Evolutionary conservation across 2,329 filamentous ascomycete genomes (phyloP).

Genomic region (Colletotrichum endophyticum): DNA sequence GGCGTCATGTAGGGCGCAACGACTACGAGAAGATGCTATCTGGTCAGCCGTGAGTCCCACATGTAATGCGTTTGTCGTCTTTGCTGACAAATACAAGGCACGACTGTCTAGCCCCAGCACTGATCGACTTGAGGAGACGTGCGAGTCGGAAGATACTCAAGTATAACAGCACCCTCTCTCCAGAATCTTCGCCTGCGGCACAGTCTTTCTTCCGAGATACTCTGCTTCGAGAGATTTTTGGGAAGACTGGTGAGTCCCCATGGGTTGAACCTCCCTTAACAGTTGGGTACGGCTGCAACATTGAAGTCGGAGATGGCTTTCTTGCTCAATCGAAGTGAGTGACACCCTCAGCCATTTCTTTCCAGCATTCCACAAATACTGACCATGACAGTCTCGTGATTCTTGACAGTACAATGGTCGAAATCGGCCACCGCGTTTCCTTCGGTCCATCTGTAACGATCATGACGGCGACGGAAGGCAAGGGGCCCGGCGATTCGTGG

Average conservation of each 20-base stretch:
- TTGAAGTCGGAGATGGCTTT: background rate
- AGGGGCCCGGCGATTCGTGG: accelerated
- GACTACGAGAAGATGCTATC: background rate
- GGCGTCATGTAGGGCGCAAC: background rate
- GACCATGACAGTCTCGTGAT: background rate
- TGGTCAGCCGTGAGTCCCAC: background rate
- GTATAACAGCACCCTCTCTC: background rate
- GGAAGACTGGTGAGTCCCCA: background rate
- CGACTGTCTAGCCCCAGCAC: background rate
- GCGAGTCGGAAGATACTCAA: background rate
- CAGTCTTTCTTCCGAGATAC: background rate
- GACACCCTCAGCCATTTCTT: background rate
- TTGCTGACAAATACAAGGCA: background rate
- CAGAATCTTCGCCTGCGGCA: background rate
- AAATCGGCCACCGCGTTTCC: background rate
- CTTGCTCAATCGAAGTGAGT: background rate
- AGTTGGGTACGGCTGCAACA: background rate
- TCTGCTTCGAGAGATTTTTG: background rate
- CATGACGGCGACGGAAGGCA: background rate
- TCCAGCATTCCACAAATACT: background rate
- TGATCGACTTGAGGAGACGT: background rate
- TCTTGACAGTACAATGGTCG: background rate
- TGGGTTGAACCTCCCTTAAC: background rate
- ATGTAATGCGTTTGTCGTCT: background rate
- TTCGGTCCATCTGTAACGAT: background rate